phyloP scores from a whole-genome alignment of 371 early-diverging fungal genomes.

The Mucor mucedo region DNA sequence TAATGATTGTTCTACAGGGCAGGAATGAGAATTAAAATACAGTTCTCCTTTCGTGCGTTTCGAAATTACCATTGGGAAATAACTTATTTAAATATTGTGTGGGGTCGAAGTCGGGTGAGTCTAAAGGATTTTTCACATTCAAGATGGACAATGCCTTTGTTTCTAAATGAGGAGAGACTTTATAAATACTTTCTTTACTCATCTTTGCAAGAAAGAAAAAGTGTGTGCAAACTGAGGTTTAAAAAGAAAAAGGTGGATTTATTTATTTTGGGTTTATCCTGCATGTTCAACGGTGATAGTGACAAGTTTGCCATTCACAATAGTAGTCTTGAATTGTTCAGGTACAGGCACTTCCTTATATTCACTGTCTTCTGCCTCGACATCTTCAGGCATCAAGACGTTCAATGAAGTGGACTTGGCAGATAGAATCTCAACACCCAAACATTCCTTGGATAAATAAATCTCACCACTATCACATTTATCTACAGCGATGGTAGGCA shows the following conservation, averaged over 20 bases:
- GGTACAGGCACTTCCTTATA: constrained; percentile 87
- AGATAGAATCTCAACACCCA: constrained; percentile 85
- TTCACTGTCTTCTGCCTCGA: constrained; percentile 75
- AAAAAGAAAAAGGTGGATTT: background rate
- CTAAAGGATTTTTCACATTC: constrained; percentile 67
- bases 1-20: constrained; percentile 69
- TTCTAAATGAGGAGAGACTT: constrained; percentile 59
- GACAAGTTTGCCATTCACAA: constrained; percentile 78
- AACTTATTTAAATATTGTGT: constrained; percentile 79
- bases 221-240: background rate
- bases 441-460: constrained; percentile 78
- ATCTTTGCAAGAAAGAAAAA: background rate
- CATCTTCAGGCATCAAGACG: constrained; percentile 71
- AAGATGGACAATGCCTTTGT: constrained; percentile 53
- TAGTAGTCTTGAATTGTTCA: constrained; percentile 91
- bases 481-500: constrained; percentile 88
- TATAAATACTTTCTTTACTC: constrained; percentile 23
- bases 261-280: constrained; percentile 42
- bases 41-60: too few species aligned
- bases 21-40: background rate
- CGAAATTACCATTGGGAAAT: constrained; percentile 76
- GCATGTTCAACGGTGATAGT: constrained; percentile 88
- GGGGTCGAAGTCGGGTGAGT: constrained; percentile 74
- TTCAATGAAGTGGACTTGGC: constrained; percentile 92
- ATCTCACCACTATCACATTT: constrained; percentile 93